Conservation (phyloP, 352 stramenopile genomes). For the Pythium biforme region DNA sequence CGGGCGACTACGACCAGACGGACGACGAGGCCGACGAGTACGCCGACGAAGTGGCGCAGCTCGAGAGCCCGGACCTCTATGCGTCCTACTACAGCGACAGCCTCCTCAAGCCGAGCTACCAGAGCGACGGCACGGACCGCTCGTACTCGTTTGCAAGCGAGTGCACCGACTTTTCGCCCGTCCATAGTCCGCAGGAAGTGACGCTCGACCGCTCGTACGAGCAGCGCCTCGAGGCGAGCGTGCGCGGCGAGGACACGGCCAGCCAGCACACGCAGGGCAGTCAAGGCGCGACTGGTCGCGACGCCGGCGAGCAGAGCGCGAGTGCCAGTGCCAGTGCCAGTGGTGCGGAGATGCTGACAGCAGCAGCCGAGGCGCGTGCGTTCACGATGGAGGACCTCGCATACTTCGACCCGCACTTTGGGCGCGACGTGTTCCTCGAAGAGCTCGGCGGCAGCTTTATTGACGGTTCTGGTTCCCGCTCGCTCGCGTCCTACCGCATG, state of each 20-base stretch:
- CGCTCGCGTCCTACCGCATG: constrained; percentile 64
- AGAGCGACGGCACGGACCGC: constrained; percentile 66
- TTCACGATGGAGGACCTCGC: constrained; percentile 69
- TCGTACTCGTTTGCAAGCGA: constrained; percentile 67
- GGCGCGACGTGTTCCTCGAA: constrained; percentile 67
- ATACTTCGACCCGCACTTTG: constrained; percentile 70
- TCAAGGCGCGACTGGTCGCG: neutral
- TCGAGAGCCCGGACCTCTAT: constrained; percentile 35
- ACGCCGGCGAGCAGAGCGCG: constrained; percentile 24
- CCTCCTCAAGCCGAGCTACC: constrained; percentile 34
- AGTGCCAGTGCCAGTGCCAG: constrained; percentile 2
- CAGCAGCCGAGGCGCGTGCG: constrained; percentile 8
- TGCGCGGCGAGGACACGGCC: constrained; percentile 41
- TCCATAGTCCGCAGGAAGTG: constrained; percentile 32
- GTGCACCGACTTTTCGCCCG: constrained; percentile 33
- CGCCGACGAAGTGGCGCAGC: constrained; percentile 26
- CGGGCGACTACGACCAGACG: constrained; percentile 13
- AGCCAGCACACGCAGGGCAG: constrained; percentile 36
- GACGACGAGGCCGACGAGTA: constrained; percentile 28
- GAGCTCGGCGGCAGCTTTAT: constrained; percentile 59
- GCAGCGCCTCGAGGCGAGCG: constrained; percentile 62
- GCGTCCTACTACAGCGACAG: constrained; percentile 28
- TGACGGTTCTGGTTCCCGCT: constrained; percentile 59
- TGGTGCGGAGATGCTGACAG: neutral
- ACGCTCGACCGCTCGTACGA: constrained; percentile 44